These are phyloP conservation scores for Penicillium janthinellum DNA, from an alignment of 2,329 filamentous ascomycete species.

Conservation along the genomic window DNA sequence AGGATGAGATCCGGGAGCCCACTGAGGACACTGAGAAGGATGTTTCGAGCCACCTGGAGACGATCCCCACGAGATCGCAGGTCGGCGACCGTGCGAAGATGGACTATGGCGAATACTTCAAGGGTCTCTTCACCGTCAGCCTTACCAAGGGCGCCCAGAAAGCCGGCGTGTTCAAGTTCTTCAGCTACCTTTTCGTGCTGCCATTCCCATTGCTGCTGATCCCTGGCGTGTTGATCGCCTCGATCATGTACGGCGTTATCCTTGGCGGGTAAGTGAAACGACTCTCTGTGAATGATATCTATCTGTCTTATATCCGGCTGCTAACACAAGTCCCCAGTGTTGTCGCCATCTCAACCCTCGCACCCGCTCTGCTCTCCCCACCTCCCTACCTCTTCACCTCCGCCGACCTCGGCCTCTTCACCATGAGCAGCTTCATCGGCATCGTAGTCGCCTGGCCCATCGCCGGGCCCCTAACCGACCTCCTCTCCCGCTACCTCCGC, in stretches of 20 bases:
- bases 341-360: conserved; percentile 32
- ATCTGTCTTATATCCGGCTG: neutral
- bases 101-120: conserved; percentile 32
- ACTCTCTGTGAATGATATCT: neutral
- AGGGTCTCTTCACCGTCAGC: conserved; percentile 30
- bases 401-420: conserved; percentile 31
- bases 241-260: conserved; percentile 31
- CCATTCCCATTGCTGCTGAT: conserved; percentile 29
- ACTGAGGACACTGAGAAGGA: conserved; percentile 25
- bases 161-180: conserved; percentile 20
- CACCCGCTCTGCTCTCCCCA: conserved; percentile 30
- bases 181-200: conserved; percentile 23
- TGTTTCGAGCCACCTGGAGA: conserved; percentile 23
- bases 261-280: conserved; percentile 30
- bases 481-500: conserved; percentile 39
- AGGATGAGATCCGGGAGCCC: conserved; percentile 24
- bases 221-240: conserved; percentile 28
- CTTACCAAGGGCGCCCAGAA: conserved; percentile 25
- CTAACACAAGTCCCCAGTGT: conserved; percentile 17
- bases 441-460: conserved; percentile 44
- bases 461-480: conserved; percentile 45
- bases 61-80: conserved; percentile 11
- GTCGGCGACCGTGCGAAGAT: conserved; percentile 17
- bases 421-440: conserved; percentile 40
- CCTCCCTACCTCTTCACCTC: conserved; percentile 38